Conservation (phyloP, 257 asterid species). For the Thymus quinquecostatus region DNA sequence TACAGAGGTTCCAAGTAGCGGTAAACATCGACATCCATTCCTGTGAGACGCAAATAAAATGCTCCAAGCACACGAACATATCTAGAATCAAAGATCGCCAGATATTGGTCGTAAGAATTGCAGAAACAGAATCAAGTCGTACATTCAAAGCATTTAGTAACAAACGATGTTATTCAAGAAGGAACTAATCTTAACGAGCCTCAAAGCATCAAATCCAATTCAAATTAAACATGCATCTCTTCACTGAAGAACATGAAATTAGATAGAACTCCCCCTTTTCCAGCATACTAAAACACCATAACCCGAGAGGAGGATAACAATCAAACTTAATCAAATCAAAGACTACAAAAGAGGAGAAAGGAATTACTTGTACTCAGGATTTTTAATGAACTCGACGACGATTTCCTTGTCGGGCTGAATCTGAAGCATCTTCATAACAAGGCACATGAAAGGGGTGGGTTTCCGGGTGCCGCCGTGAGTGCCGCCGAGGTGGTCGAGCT, state of each 20-base stretch:
- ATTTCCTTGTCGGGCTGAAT: slow-evolving; percentile 98
- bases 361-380: slow-evolving; percentile 83
- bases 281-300: no score
- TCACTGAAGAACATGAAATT: not conserved
- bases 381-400: slow-evolving; percentile 90
- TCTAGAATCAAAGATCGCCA: slow-evolving; percentile 37
- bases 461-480: slow-evolving; percentile 77
- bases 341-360: not conserved
- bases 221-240: slow-evolving; percentile 7
- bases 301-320: not conserved
- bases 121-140: not conserved
- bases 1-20: slow-evolving; percentile 90
- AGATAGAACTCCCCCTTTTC: not conserved
- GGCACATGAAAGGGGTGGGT: slow-evolving; percentile 91
- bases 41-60: slow-evolving; percentile 90
- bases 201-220: not conserved
- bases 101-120: not conserved
- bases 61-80: slow-evolving; percentile 95
- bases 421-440: slow-evolving; percentile 94
- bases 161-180: not conserved
- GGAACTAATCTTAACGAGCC: not conserved
- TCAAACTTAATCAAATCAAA: not conserved
- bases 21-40: slow-evolving; percentile 83
- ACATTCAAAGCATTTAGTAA: not conserved
- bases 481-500: slow-evolving; percentile 94